Base-by-base conservation (phyloP, 1,284 basidiomycete species). In the Peniophora sp. region DNA sequence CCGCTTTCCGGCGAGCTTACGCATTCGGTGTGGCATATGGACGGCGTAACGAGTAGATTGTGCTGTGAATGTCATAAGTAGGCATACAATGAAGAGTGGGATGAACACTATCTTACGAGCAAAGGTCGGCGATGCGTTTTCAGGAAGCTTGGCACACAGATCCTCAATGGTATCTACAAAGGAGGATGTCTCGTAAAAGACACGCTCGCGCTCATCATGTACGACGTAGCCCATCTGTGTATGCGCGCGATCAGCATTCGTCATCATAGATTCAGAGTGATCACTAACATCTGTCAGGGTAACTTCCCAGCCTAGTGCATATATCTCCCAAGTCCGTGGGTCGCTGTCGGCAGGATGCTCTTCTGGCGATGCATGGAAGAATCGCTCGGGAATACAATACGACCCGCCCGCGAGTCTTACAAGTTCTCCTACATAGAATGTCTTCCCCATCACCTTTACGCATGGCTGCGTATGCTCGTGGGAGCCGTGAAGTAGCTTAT, bases 21-120 rank as follows among this genome's bases (percentile, higher is more conserved):
- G 52, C 15, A 51, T n/a, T 17, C 57, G 57, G 51, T 65, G 48
- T 17, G 59, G 61, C 61, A 62, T 63, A 0, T 52, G 48, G 9
- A 15, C 41, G 20, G 48, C 45, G 12, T 32, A 32, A 5, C 27
- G 50, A 58, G 9, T 41, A n/a, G 11, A 34, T 49, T 10, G 61
- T 59, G 14, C 53, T 53, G 12, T 47, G 48, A 59, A 43, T 11
- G 43, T 43, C 27, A 5, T 32, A 5, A 32, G 12, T 12, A 32
- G 5, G 27, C 17, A 15, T 9, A n/a, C 17, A 41, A 20, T 47
- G 24, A 17, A 37, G 14, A 8, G 23, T 47, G 35, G 22, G 15
- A 3, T 49, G 8, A 23, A 41, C 3, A 24, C 17, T 43, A 42
- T 41, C 10, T 14, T 47, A 41, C 39, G n/a, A n/a, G 20, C 39